These are phyloP conservation scores for Phytophthora agathidicida DNA, from an alignment of 352 stramenopile species.

Conservation along the genomic window DNA sequence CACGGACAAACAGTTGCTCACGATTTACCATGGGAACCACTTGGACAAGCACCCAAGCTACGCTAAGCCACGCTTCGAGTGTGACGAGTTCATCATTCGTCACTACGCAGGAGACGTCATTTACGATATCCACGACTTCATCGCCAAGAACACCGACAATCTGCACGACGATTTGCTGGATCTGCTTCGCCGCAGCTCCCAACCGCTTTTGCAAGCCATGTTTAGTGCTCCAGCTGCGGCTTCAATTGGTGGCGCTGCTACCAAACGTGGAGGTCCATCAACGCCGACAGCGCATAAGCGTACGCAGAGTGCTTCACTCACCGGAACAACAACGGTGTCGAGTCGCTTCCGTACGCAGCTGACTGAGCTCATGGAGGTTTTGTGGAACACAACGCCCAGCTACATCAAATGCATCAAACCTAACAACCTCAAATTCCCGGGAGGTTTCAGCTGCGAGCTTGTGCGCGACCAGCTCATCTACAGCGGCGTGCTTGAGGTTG, in stretches of 20 bases:
- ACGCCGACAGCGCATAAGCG: slow-evolving; percentile 34
- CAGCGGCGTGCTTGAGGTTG: slow-evolving; percentile 92
- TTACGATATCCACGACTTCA: slow-evolving; percentile 87
- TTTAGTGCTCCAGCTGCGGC: slow-evolving; percentile 34
- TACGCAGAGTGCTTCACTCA: slow-evolving; percentile 57
- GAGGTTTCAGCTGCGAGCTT: slow-evolving; percentile 87
- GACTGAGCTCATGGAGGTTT: slow-evolving; percentile 79
- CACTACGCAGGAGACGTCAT: slow-evolving; percentile 86
- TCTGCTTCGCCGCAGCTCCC: slow-evolving; percentile 65
- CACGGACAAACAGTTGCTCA: slow-evolving; percentile 83
- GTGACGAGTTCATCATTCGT: slow-evolving; percentile 86
- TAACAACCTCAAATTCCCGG: slow-evolving; percentile 93
- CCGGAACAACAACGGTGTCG: slow-evolving; percentile 67
- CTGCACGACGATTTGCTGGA: slow-evolving; percentile 89
- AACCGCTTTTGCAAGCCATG: slow-evolving; percentile 71
- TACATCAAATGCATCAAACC: slow-evolving; percentile 97
- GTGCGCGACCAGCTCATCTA: slow-evolving; percentile 93
- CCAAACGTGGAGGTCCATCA: slow-evolving; percentile 27
- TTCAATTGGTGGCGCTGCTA: slow-evolving; percentile 23
- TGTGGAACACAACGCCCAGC: slow-evolving; percentile 89
- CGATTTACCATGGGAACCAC: slow-evolving; percentile 81
- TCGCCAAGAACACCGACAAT: slow-evolving; percentile 91
- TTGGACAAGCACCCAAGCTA: slow-evolving; percentile 78
- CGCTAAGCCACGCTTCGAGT: slow-evolving; percentile 78
- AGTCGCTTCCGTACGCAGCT: slow-evolving; percentile 85